These are phyloP conservation scores for Cupressus sempervirens DNA, from an alignment of 75 land plant genomes.

Conservation along the genomic window DNA sequence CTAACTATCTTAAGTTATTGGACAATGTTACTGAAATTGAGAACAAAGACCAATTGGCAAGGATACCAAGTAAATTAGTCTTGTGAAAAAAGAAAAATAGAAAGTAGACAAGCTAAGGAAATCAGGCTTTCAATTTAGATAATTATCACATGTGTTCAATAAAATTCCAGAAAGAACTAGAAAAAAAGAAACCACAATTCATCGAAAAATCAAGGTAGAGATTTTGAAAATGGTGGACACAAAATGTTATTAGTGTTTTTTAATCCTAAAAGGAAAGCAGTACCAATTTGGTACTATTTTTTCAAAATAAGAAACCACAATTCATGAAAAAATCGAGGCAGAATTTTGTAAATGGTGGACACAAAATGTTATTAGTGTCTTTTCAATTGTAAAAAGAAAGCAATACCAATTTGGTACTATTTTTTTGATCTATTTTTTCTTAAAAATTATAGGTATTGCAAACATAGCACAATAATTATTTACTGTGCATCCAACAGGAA, in stretches of 20 bases:
- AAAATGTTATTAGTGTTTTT: no score
- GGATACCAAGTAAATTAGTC: neutral
- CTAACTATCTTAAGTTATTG: neutral
- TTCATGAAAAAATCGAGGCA: neutral
- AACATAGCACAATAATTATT: no score
- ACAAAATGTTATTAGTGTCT: no score
- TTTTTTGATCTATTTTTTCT: no score
- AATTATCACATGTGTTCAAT: no score
- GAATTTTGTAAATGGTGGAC: neutral
- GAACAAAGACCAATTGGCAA: neutral
- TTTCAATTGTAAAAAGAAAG: no score
- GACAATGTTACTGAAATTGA: neutral
- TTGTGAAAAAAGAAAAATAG: neutral
- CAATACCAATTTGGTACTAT: no score
- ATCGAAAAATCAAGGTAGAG: neutral
- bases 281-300: no score
- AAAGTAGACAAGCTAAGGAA: neutral
- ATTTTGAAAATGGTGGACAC: neutral
- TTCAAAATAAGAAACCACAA: neutral
- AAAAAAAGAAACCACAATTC: neutral
- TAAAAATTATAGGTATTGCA: no score
- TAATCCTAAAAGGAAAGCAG: no score
- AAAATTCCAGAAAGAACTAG: neutral
- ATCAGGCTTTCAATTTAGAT: neutral
- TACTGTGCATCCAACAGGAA: no score